Evolutionary conservation across 768 basidiomycete genomes (phyloP), one percentile per base, ranked within the genome.

Genomic region (Pleurotus tuber-regium): DNA sequence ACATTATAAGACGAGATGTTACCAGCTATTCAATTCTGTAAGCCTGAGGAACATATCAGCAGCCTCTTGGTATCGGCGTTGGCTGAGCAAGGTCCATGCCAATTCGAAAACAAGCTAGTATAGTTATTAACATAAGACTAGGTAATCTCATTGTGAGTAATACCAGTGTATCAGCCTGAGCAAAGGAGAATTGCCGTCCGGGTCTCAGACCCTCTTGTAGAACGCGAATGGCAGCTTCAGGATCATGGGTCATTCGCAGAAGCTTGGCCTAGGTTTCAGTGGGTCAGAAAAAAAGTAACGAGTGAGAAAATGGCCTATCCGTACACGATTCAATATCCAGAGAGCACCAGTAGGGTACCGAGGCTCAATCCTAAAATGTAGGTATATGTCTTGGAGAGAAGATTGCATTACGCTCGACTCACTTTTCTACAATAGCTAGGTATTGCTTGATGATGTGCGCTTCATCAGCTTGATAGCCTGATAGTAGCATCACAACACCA

Each of bases 401-500:
- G n/a, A n/a, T n/a, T n/a, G n/a, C n/a, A 48, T 3, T 21, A 21
- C 12, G 36, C 16, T 43, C 26, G n/a, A 66, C 76, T 18, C 38
- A 86, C 86, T 70, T 76, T 54, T 85, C 80, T 1, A 91, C 80
- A 28, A 91, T 80, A 0, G 73, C 74, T 21, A 69, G 70, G 59
- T 89, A 89, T 58, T 85, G 80, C 48, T 69, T 73, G 35, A 90
- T 57, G 6, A 87, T 82, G 36, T 78, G 76, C 33, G 70, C 70
- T 61, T 86, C 86, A 54, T 92, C 81, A 1, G 88, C 87, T 61
- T 88, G 89, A 57, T 83, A 92, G 1, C 89, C 89, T 4, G 84
- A 73, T 25, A 88, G 62, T 0, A 87, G 76, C 2, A 91, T 73
- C 4, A 90, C 79, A 44, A 84, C 76, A 23, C 89, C 86, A 48